These are phyloP conservation scores for Prunella vulgaris DNA, from an alignment of 257 asterid species.

Conservation along the genomic window DNA sequence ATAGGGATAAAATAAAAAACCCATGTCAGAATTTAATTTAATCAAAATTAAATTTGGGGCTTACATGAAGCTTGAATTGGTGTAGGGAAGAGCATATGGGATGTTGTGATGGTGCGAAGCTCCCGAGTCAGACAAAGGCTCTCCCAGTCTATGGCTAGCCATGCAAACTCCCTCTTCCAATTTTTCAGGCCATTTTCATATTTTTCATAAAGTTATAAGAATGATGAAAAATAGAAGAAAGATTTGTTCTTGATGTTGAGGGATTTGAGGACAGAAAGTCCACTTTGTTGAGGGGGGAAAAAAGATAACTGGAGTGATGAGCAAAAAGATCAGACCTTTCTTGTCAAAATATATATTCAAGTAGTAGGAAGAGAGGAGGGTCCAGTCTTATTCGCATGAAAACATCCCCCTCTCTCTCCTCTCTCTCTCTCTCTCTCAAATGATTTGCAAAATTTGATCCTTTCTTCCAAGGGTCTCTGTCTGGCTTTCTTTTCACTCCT, in stretches of 20 bases:
- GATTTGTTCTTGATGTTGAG: conserved; percentile 4
- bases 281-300: conserved; percentile 3
- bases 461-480: conserved; percentile 32
- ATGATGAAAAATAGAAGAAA: background rate
- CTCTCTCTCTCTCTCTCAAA: background rate
- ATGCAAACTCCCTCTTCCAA: conserved; percentile 47
- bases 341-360: conserved; percentile 35
- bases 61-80: conserved; percentile 52
- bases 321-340: conserved; percentile 42
- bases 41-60: background rate
- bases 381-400: conserved; percentile 27
- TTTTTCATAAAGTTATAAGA: too few relatives aligned
- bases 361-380: conserved; percentile 14
- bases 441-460: conserved; percentile 1
- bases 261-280: conserved; percentile 23
- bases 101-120: conserved; percentile 44
- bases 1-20: background rate
- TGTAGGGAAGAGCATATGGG: conserved; percentile 55
- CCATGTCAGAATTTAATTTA: conserved; percentile 2
- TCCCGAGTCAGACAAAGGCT: conserved; percentile 44
- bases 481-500: conserved; percentile 32
- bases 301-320: conserved; percentile 12
- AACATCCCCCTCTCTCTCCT: conserved; percentile 12
- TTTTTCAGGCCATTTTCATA: conserved; percentile 42
- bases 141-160: conserved; percentile 72